Evolutionary conservation across 2,329 filamentous ascomycete species (phyloP).

Genomic region (Trichoderma arundinaceum): DNA sequence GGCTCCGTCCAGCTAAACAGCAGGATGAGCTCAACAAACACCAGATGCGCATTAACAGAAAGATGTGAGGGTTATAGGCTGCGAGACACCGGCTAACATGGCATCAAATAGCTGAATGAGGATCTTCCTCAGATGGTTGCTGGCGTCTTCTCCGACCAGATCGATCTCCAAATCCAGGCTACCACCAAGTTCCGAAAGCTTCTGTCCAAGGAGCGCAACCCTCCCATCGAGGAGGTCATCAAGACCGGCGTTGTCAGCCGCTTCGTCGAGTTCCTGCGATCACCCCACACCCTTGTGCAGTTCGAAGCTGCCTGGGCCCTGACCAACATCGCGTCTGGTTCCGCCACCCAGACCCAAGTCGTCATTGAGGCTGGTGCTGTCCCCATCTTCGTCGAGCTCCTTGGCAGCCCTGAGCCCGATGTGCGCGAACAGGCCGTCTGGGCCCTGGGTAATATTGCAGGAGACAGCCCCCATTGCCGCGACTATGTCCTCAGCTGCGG

Average conservation of each 20-base stretch:
- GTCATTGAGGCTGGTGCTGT: conserved; percentile 98
- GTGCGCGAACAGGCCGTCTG: conserved; percentile 98
- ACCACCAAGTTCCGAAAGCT: conserved; percentile 99
- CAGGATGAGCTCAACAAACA: not conserved
- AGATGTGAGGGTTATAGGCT: not conserved
- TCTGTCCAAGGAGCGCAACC: conserved; percentile 97
- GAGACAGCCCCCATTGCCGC: conserved; percentile 95
- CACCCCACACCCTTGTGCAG: conserved; percentile 95
- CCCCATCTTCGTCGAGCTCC: conserved; percentile 95
- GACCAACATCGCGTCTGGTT: conserved; percentile 98
- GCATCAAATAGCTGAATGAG: conserved; percentile 77
- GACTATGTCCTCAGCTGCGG: conserved; percentile 94
- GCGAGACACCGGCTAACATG: conserved; percentile 24
- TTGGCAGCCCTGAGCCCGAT: conserved; percentile 95
- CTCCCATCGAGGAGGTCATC: conserved; percentile 98
- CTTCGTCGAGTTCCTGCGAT: conserved; percentile 98
- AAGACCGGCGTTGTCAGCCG: conserved; percentile 97
- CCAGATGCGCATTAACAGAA: not conserved
- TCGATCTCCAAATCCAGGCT: conserved; percentile 94
- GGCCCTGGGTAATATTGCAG: conserved; percentile 98
- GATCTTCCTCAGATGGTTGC: conserved; percentile 98
- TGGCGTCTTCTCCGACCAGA: conserved; percentile 98
- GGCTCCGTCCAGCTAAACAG: conserved; percentile 1
- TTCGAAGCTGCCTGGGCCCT: conserved; percentile 99
- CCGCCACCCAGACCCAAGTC: conserved; percentile 95